A percentile compares a stretch with the other conserved stretches of the same genome.
Evolutionary conservation across 139 green algal species (phyloP).

Genomic region (Coccomyxa sp.): DNA sequence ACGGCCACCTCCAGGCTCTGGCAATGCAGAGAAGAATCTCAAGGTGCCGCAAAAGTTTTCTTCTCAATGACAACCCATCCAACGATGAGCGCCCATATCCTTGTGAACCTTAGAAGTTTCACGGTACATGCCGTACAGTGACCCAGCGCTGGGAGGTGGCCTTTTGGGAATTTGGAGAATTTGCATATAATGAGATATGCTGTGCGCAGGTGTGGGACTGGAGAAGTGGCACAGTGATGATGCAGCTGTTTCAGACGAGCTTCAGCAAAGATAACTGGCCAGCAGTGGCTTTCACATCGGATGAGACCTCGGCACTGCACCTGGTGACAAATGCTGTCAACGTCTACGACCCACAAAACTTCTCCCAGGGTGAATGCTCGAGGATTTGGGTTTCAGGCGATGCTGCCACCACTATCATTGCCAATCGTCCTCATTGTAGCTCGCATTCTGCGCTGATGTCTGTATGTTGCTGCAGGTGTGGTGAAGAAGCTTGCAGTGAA

Average conservation of each 20-base stretch:
- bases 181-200: too few relatives aligned
- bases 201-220: constrained; percentile 56
- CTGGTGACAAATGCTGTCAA: constrained; percentile 85
- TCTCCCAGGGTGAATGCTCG: constrained; percentile 32
- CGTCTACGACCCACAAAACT: constrained; percentile 58
- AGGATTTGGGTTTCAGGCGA: neutral
- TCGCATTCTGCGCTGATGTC: neutral
- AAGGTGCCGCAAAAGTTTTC: constrained; percentile 29
- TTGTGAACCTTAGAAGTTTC: too few relatives aligned
- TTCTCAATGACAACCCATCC: too few relatives aligned
- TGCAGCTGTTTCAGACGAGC: constrained; percentile 54
- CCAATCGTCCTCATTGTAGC: neutral
- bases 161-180: too few relatives aligned
- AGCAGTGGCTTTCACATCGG: constrained; percentile 63
- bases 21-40: constrained; percentile 55
- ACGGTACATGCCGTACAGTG: too few relatives aligned
- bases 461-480: constrained; percentile 23
- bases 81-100: too few relatives aligned
- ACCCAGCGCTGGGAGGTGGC: too few relatives aligned
- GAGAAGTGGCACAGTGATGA: constrained; percentile 22
- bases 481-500: constrained; percentile 65
- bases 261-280: constrained; percentile 68
- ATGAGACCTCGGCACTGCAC: constrained; percentile 62
- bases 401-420: neutral
- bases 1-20: constrained; percentile 43